phyloP scores from a whole-genome alignment of 352 stramenopile species.

The Pythium apleroticum region DNA sequence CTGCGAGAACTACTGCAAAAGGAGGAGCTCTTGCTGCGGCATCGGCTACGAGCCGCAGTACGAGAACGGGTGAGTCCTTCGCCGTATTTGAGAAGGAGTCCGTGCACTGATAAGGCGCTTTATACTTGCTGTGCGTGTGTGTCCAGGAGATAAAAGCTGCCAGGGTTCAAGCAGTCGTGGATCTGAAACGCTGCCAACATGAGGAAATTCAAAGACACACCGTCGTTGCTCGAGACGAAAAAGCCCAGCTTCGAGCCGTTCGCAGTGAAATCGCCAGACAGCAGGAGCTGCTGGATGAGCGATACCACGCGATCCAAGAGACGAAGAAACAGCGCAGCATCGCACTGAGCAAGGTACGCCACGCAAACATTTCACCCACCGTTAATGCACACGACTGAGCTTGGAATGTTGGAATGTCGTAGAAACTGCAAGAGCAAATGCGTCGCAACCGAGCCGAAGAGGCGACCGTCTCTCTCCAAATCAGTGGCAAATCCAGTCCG shows the following conservation, averaged over 20 bases:
- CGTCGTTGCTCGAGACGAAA: neutral
- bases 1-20: slow-evolving; percentile 17
- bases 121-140: neutral
- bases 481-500: slow-evolving; percentile 23
- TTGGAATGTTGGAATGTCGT: neutral
- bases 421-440: slow-evolving; percentile 32
- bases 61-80: slow-evolving; percentile 17
- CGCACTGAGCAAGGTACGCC: slow-evolving; percentile 18
- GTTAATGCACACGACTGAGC: neutral
- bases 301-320: slow-evolving; percentile 6
- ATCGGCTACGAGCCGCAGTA: slow-evolving; percentile 19
- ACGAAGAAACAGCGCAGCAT: slow-evolving; percentile 23
- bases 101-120: no score
- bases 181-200: slow-evolving; percentile 19
- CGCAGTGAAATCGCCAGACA: slow-evolving; percentile 17
- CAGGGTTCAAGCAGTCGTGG: slow-evolving; percentile 11
- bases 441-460: slow-evolving; percentile 18
- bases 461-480: slow-evolving; percentile 14
- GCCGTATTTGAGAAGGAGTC: neutral
- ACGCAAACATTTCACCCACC: neutral
- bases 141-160: slow-evolving; percentile 14
- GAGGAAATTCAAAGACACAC: slow-evolving; percentile 25
- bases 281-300: slow-evolving; percentile 18
- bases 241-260: slow-evolving; percentile 7
- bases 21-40: slow-evolving; percentile 19